phyloP scores from a whole-genome alignment of 2,329 filamentous ascomycete genomes.

The Fusarium sp. region DNA sequence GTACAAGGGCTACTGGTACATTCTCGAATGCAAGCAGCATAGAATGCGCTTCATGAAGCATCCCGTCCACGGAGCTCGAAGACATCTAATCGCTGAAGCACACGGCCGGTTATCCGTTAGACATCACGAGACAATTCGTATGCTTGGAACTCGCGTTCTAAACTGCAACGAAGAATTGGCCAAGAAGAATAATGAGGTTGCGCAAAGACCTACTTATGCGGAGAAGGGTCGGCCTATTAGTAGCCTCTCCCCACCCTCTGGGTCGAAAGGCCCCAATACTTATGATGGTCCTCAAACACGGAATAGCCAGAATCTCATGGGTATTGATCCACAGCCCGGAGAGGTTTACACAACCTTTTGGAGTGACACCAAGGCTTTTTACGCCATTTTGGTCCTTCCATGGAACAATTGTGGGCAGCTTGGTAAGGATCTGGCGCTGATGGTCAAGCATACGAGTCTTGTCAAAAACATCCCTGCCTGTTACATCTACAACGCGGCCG shows the following conservation, averaged over 20 bases:
- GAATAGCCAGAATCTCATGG: not conserved
- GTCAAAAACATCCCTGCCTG: not conserved
- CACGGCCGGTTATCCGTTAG: not conserved
- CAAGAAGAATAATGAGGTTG: not conserved
- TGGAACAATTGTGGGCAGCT: not conserved
- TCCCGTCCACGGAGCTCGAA: not conserved
- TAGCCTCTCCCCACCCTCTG: not conserved
- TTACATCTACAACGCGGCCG: not conserved
- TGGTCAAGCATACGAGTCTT: not conserved
- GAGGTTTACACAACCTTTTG: constrained; percentile 1
- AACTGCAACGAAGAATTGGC: not conserved
- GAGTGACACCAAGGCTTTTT: not conserved
- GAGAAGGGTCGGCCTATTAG: not conserved
- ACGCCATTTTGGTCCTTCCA: not conserved
- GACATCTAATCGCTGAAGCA: not conserved
- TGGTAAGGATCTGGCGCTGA: not conserved
- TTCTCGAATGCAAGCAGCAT: constrained; percentile 13
- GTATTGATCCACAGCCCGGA: not conserved
- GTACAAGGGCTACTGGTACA: not conserved
- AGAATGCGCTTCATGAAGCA: not conserved
- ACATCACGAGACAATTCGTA: not conserved
- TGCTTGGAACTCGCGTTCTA: constrained; percentile 12
- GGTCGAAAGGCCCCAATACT: not conserved
- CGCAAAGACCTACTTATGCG: not conserved
- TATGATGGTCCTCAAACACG: not conserved